Evolutionary conservation across 2,329 filamentous ascomycete genomes (phyloP), one percentile per base, ranked within the genome.

Genomic region (Cladorrhinum sp.): DNA sequence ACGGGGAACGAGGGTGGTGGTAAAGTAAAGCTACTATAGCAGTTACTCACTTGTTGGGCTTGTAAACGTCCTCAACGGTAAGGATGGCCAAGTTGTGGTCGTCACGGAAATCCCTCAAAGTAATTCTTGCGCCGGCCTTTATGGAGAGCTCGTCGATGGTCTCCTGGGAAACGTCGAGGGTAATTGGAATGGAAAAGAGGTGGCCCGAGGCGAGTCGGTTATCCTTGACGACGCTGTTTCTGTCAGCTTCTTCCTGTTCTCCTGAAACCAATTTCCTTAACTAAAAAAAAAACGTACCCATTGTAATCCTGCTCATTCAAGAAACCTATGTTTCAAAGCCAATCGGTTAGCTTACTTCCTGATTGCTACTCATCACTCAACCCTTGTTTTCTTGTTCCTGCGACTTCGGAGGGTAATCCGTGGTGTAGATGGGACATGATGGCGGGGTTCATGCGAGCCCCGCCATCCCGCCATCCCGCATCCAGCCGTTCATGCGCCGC

Each of bases 251-350:
- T 78, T 72, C 58, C 29, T 22, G 48, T 61, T 18, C 32, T 25
- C 2, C 20, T 12, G 6, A 22, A 10, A 3, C 50, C 59, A 61
- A 65, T 62, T 54, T 51, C 24, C 48, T 18, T 2, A 12, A 20
- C 50, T 32, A 16, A 22, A 13, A 10, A 22, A 4, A 49, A 27
- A 65, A 76, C 83, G 68, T 85, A 93, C 91, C 90, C 88, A 77
- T 96, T 90, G 83, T 96, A 99, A 78, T 99, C 95, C 79, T 92
- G 89, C 83, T 99, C 87, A 77, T 86, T 96, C 90, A 99, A 89
- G 82, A 99, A 99, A 72, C 93, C 92, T 96, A 71, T 57, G 68
- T 50, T 63, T 57, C 24, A n/a, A 25, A 4, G 24, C 27, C 52
- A 57, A 60, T 63, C 55, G 29, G 57, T 65, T 50, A 65, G 63